phyloP scores from a whole-genome alignment of 1,284 basidiomycete genomes.

The Bjerkandera adusta region DNA sequence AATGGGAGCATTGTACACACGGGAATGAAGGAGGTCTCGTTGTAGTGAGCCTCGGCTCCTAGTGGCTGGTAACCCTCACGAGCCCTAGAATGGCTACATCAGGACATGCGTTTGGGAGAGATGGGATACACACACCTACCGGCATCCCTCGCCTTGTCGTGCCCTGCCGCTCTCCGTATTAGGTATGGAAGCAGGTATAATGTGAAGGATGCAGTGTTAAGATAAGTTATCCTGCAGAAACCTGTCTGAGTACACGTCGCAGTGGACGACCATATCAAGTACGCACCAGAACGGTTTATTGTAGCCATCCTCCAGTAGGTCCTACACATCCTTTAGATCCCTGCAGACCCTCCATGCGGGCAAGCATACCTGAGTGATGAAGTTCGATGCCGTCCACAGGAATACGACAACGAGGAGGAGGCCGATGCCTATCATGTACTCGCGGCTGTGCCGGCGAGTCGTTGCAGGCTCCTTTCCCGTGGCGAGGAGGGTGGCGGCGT shows the following conservation, averaged over 20 bases:
- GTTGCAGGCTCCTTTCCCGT: not conserved
- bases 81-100: slow-evolving; percentile 14
- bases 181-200: slow-evolving; percentile 82
- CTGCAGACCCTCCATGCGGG: not conserved
- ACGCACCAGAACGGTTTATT: slow-evolving; percentile 80
- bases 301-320: slow-evolving; percentile 69
- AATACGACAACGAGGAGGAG: slow-evolving; percentile 79
- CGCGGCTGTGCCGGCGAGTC: slow-evolving; percentile 25
- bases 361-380: slow-evolving; percentile 67
- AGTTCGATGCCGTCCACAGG: slow-evolving; percentile 82
- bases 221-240: slow-evolving; percentile 70
- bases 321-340: slow-evolving; percentile 37
- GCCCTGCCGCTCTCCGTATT: slow-evolving; percentile 36
- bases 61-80: slow-evolving; percentile 37
- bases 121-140: slow-evolving; percentile 3
- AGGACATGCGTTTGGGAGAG: not conserved
- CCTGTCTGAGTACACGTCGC: no score
- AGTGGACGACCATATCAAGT: not conserved
- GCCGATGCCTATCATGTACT: slow-evolving; percentile 70
- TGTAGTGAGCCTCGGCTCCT: slow-evolving; percentile 28
- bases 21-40: slow-evolving; percentile 16
- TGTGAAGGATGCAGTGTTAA: slow-evolving; percentile 87
- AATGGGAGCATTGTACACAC: not conserved
- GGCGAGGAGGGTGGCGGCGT: not conserved
- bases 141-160: slow-evolving; percentile 4